Base-by-base conservation (phyloP, 805 yeast genomes). In the Pichia cabralensis region DNA sequence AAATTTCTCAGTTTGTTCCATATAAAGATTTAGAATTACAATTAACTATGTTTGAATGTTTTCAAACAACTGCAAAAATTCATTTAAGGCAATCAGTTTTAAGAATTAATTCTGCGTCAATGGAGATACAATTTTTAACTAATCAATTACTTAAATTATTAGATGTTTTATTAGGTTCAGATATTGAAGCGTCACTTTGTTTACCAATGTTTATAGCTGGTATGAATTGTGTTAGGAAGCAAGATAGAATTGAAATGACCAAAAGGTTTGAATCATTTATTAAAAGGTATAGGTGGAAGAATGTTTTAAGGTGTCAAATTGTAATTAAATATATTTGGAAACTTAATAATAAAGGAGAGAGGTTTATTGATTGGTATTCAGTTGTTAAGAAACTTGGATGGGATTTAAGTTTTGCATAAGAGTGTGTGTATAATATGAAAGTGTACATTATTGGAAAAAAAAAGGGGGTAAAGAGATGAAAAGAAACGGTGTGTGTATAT, bases 131-230 rank as follows among this genome's bases (percentile, higher is more conserved):
- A 42, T 64, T 69, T 22, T 56, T 81, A 28, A 62, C 69, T 22
- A 63, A 64, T 33, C 76, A 74, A 41, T 58, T 80, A 35, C 48
- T 69, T 18, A 64, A 69, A 34, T 66, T 79, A 38, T 54, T 82
- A 17, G 83, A 78, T 44, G 63, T 71, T 3, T 65, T 81, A 5
- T 48, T 82, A 24, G 83, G 73, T 3, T 64, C 89, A 0, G 67
- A 72, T 1, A 77, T 80, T 28, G 86, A 81, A 47, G 76, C 83
- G 3, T 73, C 80, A 2, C 53, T 81, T 12, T 77, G 81, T 26
- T 82, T 83, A 54, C 94, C 94, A 0, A 54, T 81, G 42, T 83
- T 83, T 50, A 72, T 83, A 15, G 80, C 85, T 2, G 94, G 89
- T 2, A 69, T 82, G 48, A 76, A 76, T 50, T 69, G 80, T 43